These are phyloP conservation scores for Astathelohania contejeani DNA, from an alignment of 371 early-diverging fungal genomes.

Conservation along the genomic window DNA sequence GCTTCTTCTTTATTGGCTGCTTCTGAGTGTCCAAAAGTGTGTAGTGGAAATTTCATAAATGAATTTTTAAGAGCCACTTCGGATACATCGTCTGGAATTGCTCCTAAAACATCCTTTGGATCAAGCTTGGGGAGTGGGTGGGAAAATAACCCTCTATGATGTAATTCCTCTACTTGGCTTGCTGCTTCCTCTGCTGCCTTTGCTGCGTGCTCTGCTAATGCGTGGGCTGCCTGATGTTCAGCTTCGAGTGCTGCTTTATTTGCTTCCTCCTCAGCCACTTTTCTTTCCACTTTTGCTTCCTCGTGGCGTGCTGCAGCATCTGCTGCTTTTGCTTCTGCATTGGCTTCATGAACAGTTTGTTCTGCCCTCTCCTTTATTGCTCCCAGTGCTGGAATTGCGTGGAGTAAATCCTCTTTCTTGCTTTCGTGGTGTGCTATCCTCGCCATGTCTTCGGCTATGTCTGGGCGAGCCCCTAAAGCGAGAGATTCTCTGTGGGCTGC, in stretches of 20 bases:
- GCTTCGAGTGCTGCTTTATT: neutral
- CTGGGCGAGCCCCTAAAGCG: too few species aligned
- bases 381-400: too few species aligned
- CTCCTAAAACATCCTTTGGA: slow-evolving; percentile 20
- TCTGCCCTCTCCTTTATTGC: too few species aligned
- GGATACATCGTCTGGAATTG: slow-evolving; percentile 36
- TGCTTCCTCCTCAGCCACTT: slow-evolving; percentile 9
- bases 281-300: neutral
- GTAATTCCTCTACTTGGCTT: neutral
- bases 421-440: too few species aligned
- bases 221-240: too few species aligned
- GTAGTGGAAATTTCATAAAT: slow-evolving; percentile 44
- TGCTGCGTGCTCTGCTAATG: too few species aligned
- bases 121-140: neutral
- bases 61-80: slow-evolving; percentile 18
- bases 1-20: slow-evolving; percentile 38
- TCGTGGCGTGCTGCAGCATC: neutral
- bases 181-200: slow-evolving; percentile 6
- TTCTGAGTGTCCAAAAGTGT: slow-evolving; percentile 29
- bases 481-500: too few species aligned
- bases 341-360: too few species aligned
- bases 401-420: too few species aligned
- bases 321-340: neutral
- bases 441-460: too few species aligned
- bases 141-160: neutral